Base-by-base conservation (phyloP, 2,329 filamentous ascomycete species). In the Pseudogymnoascus sp. region DNA sequence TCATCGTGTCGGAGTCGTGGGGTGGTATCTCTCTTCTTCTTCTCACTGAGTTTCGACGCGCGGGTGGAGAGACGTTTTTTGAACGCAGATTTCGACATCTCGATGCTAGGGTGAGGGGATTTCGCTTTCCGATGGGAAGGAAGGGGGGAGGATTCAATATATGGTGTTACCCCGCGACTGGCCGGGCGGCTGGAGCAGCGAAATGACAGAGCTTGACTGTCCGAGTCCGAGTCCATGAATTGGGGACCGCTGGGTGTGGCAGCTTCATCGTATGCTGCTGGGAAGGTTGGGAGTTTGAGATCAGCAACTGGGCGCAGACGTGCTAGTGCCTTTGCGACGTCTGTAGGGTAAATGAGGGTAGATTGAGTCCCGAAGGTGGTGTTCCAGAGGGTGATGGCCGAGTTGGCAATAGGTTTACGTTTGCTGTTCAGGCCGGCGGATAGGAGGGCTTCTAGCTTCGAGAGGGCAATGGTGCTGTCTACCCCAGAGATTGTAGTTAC, bases 1-100 rank as follows among this genome's bases (percentile, higher is more conserved):
- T 96, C 84, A 67, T 96, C 85, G 69, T 96, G 92, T 36, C 89
- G 85, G 28, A 87, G 79, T 65, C 83, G 84, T 16, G 82, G 79
- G 57, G 81, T 84, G 13, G 64, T 73, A 67, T 65, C 69, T 11
- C 74, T 68, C 34, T 74, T 70, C 3, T 73, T 71, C 3, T 75
- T 68, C 45, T 75, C 77, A 19, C 74, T 70, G 11, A 73, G 71
- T 5, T 69, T 72, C 0, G 75, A 73, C 6, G 78, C 75, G n/a
- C 70, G 71, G 4, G 72, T 64, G 54, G 72, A 65, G 21, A 68
- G 66, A 16, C 68, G 66, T 62, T 72, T 73, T 2, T 63, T 34
- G 2, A 63, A 64, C 23, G n/a, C 39, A 0, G 66, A 63, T 45
- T 54, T 61, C 3, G 36, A 23, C 19, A 48, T 48, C 39, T 66